phyloP scores from a whole-genome alignment of 1,284 basidiomycete species.

The Cutaneotrichosporon sp. region DNA sequence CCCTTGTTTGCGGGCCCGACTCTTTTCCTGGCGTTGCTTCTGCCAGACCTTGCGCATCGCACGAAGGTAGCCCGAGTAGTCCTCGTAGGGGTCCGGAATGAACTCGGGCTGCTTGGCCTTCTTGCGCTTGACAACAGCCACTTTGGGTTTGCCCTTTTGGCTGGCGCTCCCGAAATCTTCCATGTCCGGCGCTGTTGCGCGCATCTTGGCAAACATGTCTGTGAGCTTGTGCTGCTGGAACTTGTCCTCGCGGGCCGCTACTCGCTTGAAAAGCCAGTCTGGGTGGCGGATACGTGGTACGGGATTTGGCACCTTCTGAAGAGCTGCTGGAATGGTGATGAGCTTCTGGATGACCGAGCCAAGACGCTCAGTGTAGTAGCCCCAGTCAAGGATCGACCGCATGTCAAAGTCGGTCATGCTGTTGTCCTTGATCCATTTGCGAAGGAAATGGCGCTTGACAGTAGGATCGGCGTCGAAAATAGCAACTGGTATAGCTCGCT shows the following conservation, averaged over 20 bases:
- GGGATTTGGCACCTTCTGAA: slow-evolving; percentile 95
- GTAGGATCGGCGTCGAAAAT: slow-evolving; percentile 94
- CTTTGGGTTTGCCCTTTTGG: slow-evolving; percentile 25
- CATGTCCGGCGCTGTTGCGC: slow-evolving; percentile 28
- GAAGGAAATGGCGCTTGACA: slow-evolving; percentile 83
- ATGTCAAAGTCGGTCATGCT: slow-evolving; percentile 83
- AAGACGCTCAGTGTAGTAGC: slow-evolving; percentile 95
- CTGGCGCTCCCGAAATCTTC: slow-evolving; percentile 54
- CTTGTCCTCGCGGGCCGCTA: slow-evolving; percentile 85
- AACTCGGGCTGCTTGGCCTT: slow-evolving; percentile 31
- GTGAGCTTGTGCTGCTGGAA: slow-evolving; percentile 98
- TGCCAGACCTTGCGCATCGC: slow-evolving; percentile 79
- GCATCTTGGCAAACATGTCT: slow-evolving; percentile 74
- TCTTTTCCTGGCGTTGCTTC: slow-evolving; percentile 54
- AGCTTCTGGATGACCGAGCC: slow-evolving; percentile 98
- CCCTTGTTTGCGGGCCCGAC: slow-evolving; percentile 36
- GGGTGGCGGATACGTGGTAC: slow-evolving; percentile 94
- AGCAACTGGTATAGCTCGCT: slow-evolving; percentile 94
- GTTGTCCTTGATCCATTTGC: slow-evolving; percentile 95
- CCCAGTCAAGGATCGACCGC: slow-evolving; percentile 94
- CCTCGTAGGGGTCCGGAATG: slow-evolving; percentile 56
- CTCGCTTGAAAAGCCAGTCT: slow-evolving; percentile 91
- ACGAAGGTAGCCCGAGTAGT: slow-evolving; percentile 76
- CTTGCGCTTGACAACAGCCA: slow-evolving; percentile 57
- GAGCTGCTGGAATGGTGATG: slow-evolving; percentile 97